Evolutionary conservation across 257 asterid species (phyloP), one percentile per base, ranked within the genome.

Genomic region (Gardenia jasminoides): DNA sequence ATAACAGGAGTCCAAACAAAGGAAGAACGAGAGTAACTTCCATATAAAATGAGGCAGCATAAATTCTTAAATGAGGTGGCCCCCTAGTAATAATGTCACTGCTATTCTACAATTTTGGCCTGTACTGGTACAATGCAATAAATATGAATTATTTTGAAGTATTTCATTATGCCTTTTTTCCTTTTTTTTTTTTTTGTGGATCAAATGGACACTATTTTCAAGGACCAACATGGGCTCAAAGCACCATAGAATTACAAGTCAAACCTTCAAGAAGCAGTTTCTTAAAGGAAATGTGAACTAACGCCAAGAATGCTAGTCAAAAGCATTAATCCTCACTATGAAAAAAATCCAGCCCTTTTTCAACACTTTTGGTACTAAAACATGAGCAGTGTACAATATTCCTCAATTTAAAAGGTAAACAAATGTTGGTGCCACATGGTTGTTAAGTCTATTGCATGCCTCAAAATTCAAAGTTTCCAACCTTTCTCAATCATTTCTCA

Each of bases 401-500:
- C 76, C 83, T 20, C 67, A 80, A 61, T 47, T 75, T 36, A 76
- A 31, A 50, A 36, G 11, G 43, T 62, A 65, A 61, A 76, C 73
- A 61, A 80, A 74, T 44, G 41, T 67, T 76, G 64, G 41, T 20
- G 30, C 61, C 39, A n/a, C 9, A 52, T 16, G 47, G 54, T 36
- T n/a, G 3, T 9, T 17, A 48, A 70, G 77, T 70, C 81, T 74
- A 71, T 70, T 64, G 13, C 84, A 73, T 80, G 85, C 80, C 85
- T 56, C 74, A 81, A 69, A 85, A 75, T 84, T 80, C 79, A 67
- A 83, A 70, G 78, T 68, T 30, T n/a, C 13, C 19, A 80, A 76
- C 80, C 70, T 9, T 69, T 78, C 75, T 82, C 89, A 70, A 79
- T 75, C 74, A 44, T 81, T 83, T 79, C 78, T 83, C 90, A 88